Evolutionary conservation across 495 filamentous ascomycete genomes (phyloP).

Genomic region (Neurospora sp.): DNA sequence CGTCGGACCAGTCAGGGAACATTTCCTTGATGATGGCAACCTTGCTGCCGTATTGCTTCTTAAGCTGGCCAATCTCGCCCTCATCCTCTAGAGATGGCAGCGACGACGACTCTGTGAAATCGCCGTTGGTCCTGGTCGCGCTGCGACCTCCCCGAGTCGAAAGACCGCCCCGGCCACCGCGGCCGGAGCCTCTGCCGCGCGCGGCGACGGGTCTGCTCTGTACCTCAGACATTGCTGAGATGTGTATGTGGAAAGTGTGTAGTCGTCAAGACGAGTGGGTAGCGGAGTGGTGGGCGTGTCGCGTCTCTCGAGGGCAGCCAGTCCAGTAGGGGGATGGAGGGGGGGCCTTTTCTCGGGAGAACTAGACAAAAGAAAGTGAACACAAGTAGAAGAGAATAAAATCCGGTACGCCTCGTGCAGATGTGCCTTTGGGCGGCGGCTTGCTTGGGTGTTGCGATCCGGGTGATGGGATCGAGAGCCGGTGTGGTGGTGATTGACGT

Average conservation of each 20-base stretch:
- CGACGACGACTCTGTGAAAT: conserved; percentile 50
- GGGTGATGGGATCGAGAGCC: conserved; percentile 21
- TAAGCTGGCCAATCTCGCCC: conserved; percentile 82
- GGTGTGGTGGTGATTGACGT: conserved; percentile 12
- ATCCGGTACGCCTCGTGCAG: background rate
- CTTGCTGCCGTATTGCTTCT: conserved; percentile 71
- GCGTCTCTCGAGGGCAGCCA: conserved; percentile 30
- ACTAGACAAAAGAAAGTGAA: conserved; percentile 1
- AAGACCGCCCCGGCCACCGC: conserved; percentile 67
- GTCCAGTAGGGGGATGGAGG: conserved; percentile 8
- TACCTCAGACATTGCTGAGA: conserved; percentile 80
- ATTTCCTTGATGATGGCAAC: conserved; percentile 74
- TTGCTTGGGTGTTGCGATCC: conserved; percentile 20
- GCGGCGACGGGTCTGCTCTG: conserved; percentile 61
- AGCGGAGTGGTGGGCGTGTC: conserved; percentile 28
- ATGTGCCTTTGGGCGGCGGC: conserved; percentile 15
- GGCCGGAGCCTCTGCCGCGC: conserved; percentile 33
- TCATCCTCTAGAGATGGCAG: conserved; percentile 60
- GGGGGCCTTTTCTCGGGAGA: background rate
- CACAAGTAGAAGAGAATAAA: conserved; percentile 14
- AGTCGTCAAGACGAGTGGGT: conserved; percentile 3
- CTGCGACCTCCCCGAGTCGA: conserved; percentile 60
- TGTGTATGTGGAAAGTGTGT: conserved; percentile 18
- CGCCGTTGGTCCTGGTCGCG: conserved; percentile 35
- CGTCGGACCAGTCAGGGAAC: conserved; percentile 85